Evolutionary conservation across 345 rosid species (phyloP).

Genomic region (Eucalyptus erythrocorys): DNA sequence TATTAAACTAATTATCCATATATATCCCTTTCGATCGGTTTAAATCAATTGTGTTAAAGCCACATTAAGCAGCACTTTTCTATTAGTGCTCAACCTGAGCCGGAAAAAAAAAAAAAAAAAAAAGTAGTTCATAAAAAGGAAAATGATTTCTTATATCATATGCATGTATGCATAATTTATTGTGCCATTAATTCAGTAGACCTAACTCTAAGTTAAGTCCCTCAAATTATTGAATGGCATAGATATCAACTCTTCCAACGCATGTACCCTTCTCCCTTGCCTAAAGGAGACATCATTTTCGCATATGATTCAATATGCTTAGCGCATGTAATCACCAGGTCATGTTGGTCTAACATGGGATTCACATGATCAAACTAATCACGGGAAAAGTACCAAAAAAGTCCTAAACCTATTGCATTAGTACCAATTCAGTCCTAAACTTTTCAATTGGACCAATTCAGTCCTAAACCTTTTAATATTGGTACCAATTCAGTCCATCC

Average conservation of each 20-base stretch:
- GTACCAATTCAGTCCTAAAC: no score
- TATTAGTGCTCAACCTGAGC: neutral
- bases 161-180: no score
- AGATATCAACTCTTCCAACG: fast-evolving
- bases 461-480: no score
- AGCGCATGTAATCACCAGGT: fast-evolving
- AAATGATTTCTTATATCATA: no score
- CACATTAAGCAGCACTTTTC: neutral
- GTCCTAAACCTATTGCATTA: no score
- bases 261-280: neutral
- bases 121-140: no score
- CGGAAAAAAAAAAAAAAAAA: no score
- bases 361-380: no score
- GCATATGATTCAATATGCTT: neutral
- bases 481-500: no score
- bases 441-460: no score
- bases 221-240: neutral
- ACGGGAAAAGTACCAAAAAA: no score
- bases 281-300: neutral
- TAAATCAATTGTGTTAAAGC: neutral
- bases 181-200: neutral
- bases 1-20: no score
- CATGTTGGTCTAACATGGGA: neutral
- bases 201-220: neutral
- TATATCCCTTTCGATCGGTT: neutral